Evolutionary conservation across 306 rosid species (phyloP).

Genomic region (Ormosia semicastrata): DNA sequence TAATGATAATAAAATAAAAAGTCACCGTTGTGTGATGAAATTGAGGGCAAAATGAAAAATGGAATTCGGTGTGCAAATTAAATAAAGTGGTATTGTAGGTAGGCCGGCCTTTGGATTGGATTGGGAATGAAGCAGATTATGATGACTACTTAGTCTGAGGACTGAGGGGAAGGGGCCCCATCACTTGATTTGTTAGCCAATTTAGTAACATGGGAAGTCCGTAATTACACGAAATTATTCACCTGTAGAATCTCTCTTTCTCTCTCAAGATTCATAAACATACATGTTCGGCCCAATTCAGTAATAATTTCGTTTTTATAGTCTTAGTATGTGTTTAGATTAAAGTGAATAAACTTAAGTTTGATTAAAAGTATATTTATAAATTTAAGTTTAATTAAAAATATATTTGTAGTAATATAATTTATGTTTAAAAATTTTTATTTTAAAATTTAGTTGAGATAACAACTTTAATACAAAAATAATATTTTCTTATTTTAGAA

Average conservation of each 20-base stretch:
- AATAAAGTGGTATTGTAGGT: not conserved
- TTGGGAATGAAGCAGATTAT: conserved; percentile 10
- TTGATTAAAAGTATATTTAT: too few species aligned
- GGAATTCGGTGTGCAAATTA: not conserved
- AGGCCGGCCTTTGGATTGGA: conserved; percentile 24
- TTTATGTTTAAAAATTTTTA: too few species aligned
- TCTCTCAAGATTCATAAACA: conserved; percentile 30
- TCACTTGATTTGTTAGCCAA: conserved; percentile 55
- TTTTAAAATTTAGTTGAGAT: too few species aligned
- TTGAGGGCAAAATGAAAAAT: not conserved
- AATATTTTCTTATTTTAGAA: too few species aligned
- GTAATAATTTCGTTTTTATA: conserved; percentile 16
- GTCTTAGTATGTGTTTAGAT: not conserved
- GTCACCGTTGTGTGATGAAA: not conserved
- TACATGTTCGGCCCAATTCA: conserved; percentile 42
- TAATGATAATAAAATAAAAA: not conserved
- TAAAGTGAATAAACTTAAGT: too few species aligned
- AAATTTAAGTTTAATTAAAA: too few species aligned
- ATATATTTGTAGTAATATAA: too few species aligned
- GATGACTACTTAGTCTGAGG: not conserved
- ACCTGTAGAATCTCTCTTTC: conserved; percentile 22
- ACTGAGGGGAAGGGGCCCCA: conserved; percentile 21
- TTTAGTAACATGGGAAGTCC: conserved; percentile 52
- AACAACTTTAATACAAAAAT: too few species aligned
- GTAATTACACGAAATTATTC: conserved; percentile 31